Evolutionary conservation across 768 basidiomycete genomes (phyloP).

Genomic region (Naganishia randhawae): DNA sequence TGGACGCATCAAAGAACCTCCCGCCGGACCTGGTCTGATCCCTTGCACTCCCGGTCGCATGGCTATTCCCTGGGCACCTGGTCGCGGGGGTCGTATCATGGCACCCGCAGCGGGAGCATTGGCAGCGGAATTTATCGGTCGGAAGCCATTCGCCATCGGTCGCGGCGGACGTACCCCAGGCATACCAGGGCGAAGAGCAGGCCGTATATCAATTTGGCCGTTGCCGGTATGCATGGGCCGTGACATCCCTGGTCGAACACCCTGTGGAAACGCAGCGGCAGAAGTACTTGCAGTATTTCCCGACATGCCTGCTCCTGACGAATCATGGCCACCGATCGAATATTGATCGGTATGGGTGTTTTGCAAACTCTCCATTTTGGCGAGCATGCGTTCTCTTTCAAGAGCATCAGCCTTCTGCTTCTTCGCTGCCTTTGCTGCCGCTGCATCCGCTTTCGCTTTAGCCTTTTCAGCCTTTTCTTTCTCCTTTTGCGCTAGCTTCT

Average conservation of each 20-base stretch:
- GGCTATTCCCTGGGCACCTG: neutral
- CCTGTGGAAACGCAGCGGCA: neutral
- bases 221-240: neutral
- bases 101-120: neutral
- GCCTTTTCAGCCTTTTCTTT: slow-evolving; percentile 32
- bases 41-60: slow-evolving; percentile 3
- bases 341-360: neutral
- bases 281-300: neutral
- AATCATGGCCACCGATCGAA: neutral
- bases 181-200: slow-evolving; percentile 4
- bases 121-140: slow-evolving; percentile 3
- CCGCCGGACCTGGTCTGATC: neutral
- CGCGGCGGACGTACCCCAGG: slow-evolving; percentile 19
- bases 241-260: slow-evolving; percentile 5
- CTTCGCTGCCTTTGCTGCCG: slow-evolving; percentile 32
- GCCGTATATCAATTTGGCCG: slow-evolving; percentile 1
- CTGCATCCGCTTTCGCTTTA: slow-evolving; percentile 33
- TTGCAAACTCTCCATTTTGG: slow-evolving; percentile 11
- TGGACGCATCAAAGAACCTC: slow-evolving; percentile 2
- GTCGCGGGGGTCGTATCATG: neutral
- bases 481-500: slow-evolving; percentile 17
- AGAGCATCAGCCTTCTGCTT: slow-evolving; percentile 22
- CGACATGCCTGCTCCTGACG: neutral
- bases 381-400: slow-evolving; percentile 22
- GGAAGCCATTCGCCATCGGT: slow-evolving; percentile 14